A percentile compares a stretch with the other conserved stretches of the same genome.
Evolutionary conservation across 495 filamentous ascomycete genomes (phyloP).

Genomic region (Delitschia confertaspora): DNA sequence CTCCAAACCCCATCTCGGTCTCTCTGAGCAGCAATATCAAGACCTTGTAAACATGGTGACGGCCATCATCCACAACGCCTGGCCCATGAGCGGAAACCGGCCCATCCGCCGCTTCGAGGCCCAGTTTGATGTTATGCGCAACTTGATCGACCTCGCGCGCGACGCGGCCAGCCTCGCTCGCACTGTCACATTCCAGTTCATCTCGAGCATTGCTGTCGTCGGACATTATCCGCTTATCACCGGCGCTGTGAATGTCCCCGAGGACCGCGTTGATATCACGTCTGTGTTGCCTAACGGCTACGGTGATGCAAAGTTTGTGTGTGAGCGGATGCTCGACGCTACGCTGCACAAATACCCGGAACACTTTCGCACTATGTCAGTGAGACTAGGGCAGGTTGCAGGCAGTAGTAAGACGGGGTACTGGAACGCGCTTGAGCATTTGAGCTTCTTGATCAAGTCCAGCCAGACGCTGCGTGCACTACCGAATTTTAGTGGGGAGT

Average conservation of each 20-base stretch:
- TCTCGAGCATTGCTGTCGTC: slow-evolving; percentile 48
- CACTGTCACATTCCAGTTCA: slow-evolving; percentile 39
- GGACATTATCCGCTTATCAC: slow-evolving; percentile 36
- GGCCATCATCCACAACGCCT: slow-evolving; percentile 7
- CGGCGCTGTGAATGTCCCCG: slow-evolving; percentile 18
- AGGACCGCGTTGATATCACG: slow-evolving; percentile 3
- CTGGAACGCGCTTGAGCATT: slow-evolving; percentile 17
- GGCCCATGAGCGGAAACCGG: slow-evolving; percentile 34
- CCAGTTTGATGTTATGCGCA: slow-evolving; percentile 43
- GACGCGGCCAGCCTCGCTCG: slow-evolving; percentile 27
- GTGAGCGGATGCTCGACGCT: slow-evolving; percentile 14
- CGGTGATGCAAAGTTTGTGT: slow-evolving; percentile 14
- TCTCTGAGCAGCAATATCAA: slow-evolving; percentile 20
- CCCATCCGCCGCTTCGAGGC: slow-evolving; percentile 40
- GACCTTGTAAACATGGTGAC: background rate
- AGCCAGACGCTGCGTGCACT: slow-evolving; percentile 1
- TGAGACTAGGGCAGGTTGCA: slow-evolving; percentile 12
- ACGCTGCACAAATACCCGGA: slow-evolving; percentile 2
- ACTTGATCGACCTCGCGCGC: slow-evolving; percentile 40
- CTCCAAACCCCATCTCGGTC: slow-evolving; percentile 39
- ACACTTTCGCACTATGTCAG: slow-evolving; percentile 3
- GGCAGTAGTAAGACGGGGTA: slow-evolving; percentile 1
- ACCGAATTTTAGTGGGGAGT: slow-evolving; percentile 1
- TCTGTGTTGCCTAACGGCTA: slow-evolving; percentile 13
- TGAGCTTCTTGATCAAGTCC: slow-evolving; percentile 6